A percentile compares a stretch with the other conserved stretches of the same genome.
Evolutionary conservation across 331 rosid species (phyloP).

Genomic region (Phaseolus coccineus): DNA sequence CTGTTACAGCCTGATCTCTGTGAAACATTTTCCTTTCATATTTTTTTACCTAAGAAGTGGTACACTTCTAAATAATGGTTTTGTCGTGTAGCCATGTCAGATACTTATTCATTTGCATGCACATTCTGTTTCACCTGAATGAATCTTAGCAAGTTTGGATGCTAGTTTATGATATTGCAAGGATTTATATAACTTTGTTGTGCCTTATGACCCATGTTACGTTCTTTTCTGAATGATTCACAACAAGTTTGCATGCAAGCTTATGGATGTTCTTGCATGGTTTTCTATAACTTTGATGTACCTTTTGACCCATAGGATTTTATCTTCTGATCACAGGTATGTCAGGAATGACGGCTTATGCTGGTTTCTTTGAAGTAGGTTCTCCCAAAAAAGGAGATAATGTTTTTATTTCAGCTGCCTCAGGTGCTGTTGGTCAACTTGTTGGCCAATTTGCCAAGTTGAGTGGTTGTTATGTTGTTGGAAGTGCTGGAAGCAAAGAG

Average conservation of each 20-base stretch:
- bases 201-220: no score
- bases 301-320: background rate
- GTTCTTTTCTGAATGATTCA: background rate
- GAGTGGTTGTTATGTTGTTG: conserved; percentile 48
- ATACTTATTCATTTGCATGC: background rate
- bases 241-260: background rate
- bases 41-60: no score
- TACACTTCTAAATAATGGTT: no score
- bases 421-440: conserved; percentile 70
- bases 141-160: no score
- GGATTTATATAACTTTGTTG: no score
- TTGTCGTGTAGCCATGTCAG: no score
- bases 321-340: conserved; percentile 46
- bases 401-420: conserved; percentile 60
- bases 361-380: conserved; percentile 56
- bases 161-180: no score
- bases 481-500: conserved; percentile 68
- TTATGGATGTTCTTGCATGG: background rate
- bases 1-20: no score
- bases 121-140: background rate
- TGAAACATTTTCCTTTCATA: no score
- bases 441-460: conserved; percentile 53
- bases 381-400: conserved; percentile 62
- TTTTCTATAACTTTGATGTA: background rate
- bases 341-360: conserved; percentile 68